Evolutionary conservation across 2,329 filamentous ascomycete genomes (phyloP), one percentile per base, ranked within the genome.

Genomic region (Trichoderma sp.): DNA sequence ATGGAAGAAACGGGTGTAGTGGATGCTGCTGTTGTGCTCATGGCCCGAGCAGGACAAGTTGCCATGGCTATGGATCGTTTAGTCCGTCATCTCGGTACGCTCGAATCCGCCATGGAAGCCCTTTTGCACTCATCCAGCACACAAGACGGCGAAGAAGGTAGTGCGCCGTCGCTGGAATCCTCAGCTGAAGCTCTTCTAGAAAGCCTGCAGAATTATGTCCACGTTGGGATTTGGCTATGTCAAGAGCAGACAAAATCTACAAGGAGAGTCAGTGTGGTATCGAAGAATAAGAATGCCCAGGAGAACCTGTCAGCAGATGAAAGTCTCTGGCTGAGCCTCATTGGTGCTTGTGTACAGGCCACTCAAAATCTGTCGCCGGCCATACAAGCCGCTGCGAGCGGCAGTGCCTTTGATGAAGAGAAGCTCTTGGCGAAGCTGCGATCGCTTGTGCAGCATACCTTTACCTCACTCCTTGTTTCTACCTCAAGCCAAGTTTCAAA

Each of bases 161-260:
- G 91, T 70, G 81, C 84, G 2, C 63, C 74, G 15, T 78, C 83
- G 36, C 73, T 91, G 3, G 88, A 90, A 72, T 88, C 91, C 73
- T 88, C 92, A 0, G 89, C 92, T 0, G 88, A 92, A 70, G 92
- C 95, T 71, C 85, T 97, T 1, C 85, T 97, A 4, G 88, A 90
- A 71, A 90, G 92, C 0, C 83, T 99, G 20, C 91, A 97, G 73
- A 98, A 97, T 79, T 98, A 97, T 81, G 90, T 92, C 1, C 91
- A 94, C 74, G 93, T 99, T 1, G 96, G 97, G 15, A 95, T 97
- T 65, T 99, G 96, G 96, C 85, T 99, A 13, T 98, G 96, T 76
- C 93, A 97, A 81, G 90, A 92, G 1, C 94, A 97, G 79, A 93
- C 89, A 63, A 93, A 92, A 77, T 88, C 87, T 0, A 81, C 84